These are phyloP conservation scores for Suhomyces pyralidae DNA, from an alignment of 805 yeast genomes.

Conservation along the genomic window DNA sequence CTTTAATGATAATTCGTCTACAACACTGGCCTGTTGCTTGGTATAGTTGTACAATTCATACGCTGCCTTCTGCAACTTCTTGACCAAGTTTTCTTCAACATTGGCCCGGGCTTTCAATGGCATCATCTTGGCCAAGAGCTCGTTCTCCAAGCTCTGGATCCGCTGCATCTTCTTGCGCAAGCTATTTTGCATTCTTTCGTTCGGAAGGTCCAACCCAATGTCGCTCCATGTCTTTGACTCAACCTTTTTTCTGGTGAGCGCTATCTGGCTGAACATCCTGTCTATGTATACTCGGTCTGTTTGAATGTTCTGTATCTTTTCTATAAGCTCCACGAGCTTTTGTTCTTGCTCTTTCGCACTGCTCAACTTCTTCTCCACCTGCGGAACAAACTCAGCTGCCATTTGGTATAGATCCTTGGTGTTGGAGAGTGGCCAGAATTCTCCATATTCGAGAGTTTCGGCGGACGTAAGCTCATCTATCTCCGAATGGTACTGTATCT, in stretches of 20 bases:
- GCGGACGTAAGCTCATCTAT: neutral
- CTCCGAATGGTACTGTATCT: constrained; percentile 11
- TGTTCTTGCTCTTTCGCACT: constrained; percentile 2
- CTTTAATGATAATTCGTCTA: constrained; percentile 11
- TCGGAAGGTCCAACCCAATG: constrained; percentile 31
- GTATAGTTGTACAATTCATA: constrained; percentile 25
- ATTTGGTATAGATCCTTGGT: constrained; percentile 8
- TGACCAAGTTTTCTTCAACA: constrained; percentile 15
- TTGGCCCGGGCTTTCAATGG: constrained; percentile 30
- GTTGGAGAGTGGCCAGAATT: constrained; percentile 16
- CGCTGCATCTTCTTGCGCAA: constrained; percentile 26
- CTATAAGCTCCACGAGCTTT: constrained; percentile 8
- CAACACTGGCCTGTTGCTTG: constrained; percentile 9
- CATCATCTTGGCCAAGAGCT: constrained; percentile 24
- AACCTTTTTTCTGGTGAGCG: constrained; percentile 12
- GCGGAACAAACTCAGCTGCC: neutral
- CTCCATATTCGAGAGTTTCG: constrained; percentile 6
- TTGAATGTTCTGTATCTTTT: constrained; percentile 14
- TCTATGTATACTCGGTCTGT: constrained; percentile 20
- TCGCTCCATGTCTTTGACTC: constrained; percentile 12
- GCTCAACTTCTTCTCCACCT: constrained; percentile 1
- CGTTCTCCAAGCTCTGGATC: constrained; percentile 21
- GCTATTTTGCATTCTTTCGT: constrained; percentile 20
- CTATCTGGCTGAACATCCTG: constrained; percentile 25
- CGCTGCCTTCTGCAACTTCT: constrained; percentile 27